Conservation (phyloP, 2,329 filamentous ascomycete species). For the Orbilia oligospora region DNA sequence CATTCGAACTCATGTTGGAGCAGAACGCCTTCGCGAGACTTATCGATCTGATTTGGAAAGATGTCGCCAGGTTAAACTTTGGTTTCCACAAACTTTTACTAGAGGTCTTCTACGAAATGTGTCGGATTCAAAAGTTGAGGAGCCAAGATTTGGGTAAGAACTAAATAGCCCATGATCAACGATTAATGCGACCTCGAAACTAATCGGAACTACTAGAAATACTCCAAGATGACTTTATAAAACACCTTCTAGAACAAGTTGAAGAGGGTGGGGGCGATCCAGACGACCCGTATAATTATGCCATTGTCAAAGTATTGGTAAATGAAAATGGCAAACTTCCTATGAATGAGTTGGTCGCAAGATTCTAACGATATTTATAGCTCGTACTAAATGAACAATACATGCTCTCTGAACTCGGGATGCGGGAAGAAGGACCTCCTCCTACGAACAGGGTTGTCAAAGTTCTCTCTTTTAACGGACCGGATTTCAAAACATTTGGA, state of each 20-base stretch:
- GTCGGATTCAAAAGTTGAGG: slow-evolving; percentile 85
- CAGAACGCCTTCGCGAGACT: slow-evolving; percentile 88
- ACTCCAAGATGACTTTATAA: slow-evolving; percentile 83
- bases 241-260: slow-evolving; percentile 86
- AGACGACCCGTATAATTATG: slow-evolving; percentile 94
- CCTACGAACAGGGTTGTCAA: slow-evolving; percentile 96
- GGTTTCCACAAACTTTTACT: slow-evolving; percentile 84
- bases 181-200: neutral
- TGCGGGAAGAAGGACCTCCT: slow-evolving; percentile 65
- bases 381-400: slow-evolving; percentile 98
- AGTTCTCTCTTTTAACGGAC: slow-evolving; percentile 83
- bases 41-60: slow-evolving; percentile 80
- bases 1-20: slow-evolving; percentile 87
- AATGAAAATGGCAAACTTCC: slow-evolving; percentile 65
- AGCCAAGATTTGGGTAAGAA: slow-evolving; percentile 79
- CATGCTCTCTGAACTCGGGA: slow-evolving; percentile 80
- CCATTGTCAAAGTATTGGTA: slow-evolving; percentile 91
- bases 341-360: no score
- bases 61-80: slow-evolving; percentile 75
- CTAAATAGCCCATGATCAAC: neutral
- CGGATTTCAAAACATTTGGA: slow-evolving; percentile 90
- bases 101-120: slow-evolving; percentile 96
- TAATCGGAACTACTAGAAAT: slow-evolving; percentile 33
- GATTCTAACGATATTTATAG: slow-evolving; percentile 68
- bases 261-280: slow-evolving; percentile 82